Evolutionary conservation across 148 eudicot genomes (phyloP), one percentile per base, ranked within the genome.

Genomic region (Rhododendron henanense): DNA sequence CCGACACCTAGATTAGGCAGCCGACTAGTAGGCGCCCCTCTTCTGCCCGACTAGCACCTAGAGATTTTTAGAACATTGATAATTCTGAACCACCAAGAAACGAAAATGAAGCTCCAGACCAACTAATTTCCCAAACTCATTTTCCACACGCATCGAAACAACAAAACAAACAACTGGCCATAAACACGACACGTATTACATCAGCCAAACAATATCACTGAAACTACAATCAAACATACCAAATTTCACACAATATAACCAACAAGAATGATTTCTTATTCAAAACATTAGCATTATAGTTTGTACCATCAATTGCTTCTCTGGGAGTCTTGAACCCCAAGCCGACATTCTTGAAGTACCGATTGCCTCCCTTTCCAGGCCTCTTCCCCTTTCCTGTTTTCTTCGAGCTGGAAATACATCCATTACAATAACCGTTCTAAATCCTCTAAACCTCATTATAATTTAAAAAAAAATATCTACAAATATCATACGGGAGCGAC

Each of bases 361-460:
- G 83, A 45, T 89, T 89, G 7, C 90, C 90, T 5, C 90, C 90
- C 85, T 89, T 89, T 48, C 90, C 90, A 10, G 90, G 90, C 53
- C 88, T 79, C 86, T 88, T 88, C 28, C 90, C 90, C 85, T 88
- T 88, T 3, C 86, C 88, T 18, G 88, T 25, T 79, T 88, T 86
- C 87, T 89, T 89, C 59, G 87, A 88, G 87, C 87, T 85, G 67
- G 41, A 69, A 55, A 71, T 31, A 71, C 19, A 23, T 13, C 39
- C 14, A 33, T 81, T 50, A 15, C 44, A 14, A 15, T 57, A 57
- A 57, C 23, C 16, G 16, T 33, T 1, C 39, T 28, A 71, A 71
- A 69, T 69, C 63, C 5, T 5, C 37, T 28, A 3, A 11, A 69
- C 37, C 35, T 11, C 74, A 67, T 67, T 25, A 67, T 11, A 53